Base-by-base conservation (phyloP, 2,329 filamentous ascomycete genomes). In the Clarireedia monteithiana region DNA sequence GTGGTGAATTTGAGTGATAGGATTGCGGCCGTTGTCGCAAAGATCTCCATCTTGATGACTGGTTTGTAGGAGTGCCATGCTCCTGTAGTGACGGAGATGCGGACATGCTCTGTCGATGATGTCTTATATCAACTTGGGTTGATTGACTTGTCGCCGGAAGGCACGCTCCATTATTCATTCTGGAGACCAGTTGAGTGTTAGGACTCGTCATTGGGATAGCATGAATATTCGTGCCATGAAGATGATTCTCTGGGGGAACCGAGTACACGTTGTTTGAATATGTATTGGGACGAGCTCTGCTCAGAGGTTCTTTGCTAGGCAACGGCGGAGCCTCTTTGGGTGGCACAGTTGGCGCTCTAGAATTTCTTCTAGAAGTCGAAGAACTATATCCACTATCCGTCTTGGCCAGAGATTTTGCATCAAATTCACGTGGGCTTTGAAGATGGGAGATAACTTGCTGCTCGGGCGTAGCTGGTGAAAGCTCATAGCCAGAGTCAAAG, bases 311-410 rank as follows among this genome's bases (percentile, higher is more conserved):
- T 50, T 59, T 62, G 2, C 59, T 50, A 44, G 56, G 56, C 3
- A 56, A 59, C 27, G 59, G 57, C n/a, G 60, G 61, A 9, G 56
- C 49, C 15, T 62, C 61, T 53, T 59, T 62, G 1, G 59, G 48
- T 40, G 56, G 56, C 2, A 56, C 59, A 39, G 59, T 56, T 17
- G 60, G 61, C 12, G 56, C 58, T 3, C 45, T 47, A 14, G 52
- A 20, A 24, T 65, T 58, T n/a, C 50, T 63, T 47, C 62, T 65
- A 12, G 82, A 84, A 4, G 79, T 71, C 62, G 78, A 83, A 6
- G 81, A 84, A 62, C 80, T 80, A 62, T 84, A 85, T 15, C 81
- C 81, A 26, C 80, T 84, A 63, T 84, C 81, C 40, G 79, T 75
- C 59, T 82, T 82, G 34, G 76, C 74, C n/a, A 81, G 68, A 5